A percentile compares a stretch with the other conserved stretches of the same genome.
Evolutionary conservation across 345 rosid genomes (phyloP).

Genomic region (Rhodamnia argentea): DNA sequence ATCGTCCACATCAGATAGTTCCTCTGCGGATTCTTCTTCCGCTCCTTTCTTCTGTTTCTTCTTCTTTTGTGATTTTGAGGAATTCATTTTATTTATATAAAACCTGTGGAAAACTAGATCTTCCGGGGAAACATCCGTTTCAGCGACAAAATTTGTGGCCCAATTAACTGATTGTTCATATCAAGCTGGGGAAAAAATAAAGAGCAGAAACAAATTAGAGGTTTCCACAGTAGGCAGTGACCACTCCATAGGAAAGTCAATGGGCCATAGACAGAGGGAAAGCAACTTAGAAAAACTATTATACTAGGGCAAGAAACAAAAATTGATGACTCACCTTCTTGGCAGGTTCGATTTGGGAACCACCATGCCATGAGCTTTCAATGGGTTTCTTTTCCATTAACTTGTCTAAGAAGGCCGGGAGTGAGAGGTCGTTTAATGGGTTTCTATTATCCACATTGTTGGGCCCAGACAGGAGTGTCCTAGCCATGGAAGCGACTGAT

Average conservation of each 20-base stretch:
- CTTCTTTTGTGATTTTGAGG: slow-evolving; percentile 53
- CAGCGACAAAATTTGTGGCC: slow-evolving; percentile 82
- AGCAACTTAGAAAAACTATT: neutral
- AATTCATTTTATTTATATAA: slow-evolving; percentile 65
- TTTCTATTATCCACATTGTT: slow-evolving; percentile 85
- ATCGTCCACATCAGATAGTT: slow-evolving; percentile 52
- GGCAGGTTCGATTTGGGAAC: slow-evolving; percentile 93
- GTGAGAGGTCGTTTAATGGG: slow-evolving; percentile 67
- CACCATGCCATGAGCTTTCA: slow-evolving; percentile 83
- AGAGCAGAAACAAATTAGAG: neutral
- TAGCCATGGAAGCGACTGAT: slow-evolving; percentile 94
- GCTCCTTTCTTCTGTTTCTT: slow-evolving; percentile 75
- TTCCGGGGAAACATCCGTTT: slow-evolving; percentile 80
- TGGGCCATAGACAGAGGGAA: neutral
- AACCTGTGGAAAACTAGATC: slow-evolving; percentile 93
- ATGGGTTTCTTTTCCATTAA: slow-evolving; percentile 97
- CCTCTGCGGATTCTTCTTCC: slow-evolving; percentile 70
- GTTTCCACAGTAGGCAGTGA: neutral
- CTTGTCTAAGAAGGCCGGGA: no score
- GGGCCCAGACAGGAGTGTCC: slow-evolving; percentile 81
- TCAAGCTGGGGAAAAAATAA: slow-evolving; percentile 42
- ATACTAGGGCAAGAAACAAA: neutral
- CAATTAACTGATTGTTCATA: slow-evolving; percentile 66
- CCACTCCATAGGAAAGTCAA: neutral
- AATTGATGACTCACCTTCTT: slow-evolving; percentile 45